These are phyloP conservation scores for Ascochyta lentis DNA, from an alignment of 2,329 filamentous ascomycete genomes.

Conservation along the genomic window DNA sequence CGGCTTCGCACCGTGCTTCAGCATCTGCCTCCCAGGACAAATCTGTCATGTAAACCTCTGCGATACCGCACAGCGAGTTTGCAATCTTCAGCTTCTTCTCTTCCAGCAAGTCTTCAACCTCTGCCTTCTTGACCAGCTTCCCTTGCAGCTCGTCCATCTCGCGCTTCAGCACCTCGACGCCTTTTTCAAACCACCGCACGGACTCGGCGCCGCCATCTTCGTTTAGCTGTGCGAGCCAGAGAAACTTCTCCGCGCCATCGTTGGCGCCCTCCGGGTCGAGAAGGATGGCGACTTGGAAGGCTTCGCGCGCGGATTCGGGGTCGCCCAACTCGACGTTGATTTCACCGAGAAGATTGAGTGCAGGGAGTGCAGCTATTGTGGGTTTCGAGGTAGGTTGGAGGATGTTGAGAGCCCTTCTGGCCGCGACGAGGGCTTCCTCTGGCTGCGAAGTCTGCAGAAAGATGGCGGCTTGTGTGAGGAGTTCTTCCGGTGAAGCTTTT, in stretches of 20 bases:
- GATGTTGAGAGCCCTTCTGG: slow-evolving; percentile 60
- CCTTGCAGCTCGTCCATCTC: slow-evolving; percentile 71
- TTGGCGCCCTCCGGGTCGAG: slow-evolving; percentile 82
- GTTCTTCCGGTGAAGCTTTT: slow-evolving; percentile 60
- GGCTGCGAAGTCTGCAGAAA: slow-evolving; percentile 66
- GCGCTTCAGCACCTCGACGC: slow-evolving; percentile 73
- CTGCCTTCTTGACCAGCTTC: slow-evolving; percentile 46
- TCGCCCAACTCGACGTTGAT: slow-evolving; percentile 85
- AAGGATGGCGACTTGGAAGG: slow-evolving; percentile 74
- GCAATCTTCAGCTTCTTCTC: slow-evolving; percentile 84
- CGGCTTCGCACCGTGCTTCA: slow-evolving; percentile 82
- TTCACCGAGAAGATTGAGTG: slow-evolving; percentile 79
- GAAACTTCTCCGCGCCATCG: slow-evolving; percentile 90
- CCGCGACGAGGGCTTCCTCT: slow-evolving; percentile 62
- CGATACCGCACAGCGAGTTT: slow-evolving; percentile 89
- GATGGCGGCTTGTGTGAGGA: slow-evolving; percentile 63
- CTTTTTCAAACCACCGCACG: slow-evolving; percentile 68
- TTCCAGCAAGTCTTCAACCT: slow-evolving; percentile 52
- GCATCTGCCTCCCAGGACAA: slow-evolving; percentile 90
- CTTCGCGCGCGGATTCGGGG: slow-evolving; percentile 72
- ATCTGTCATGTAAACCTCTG: slow-evolving; percentile 99
- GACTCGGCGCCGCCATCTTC: slow-evolving; percentile 67
- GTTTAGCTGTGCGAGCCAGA: slow-evolving; percentile 91
- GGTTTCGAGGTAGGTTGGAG: slow-evolving; percentile 51
- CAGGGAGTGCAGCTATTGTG: slow-evolving; percentile 63